Percentiles rank a stretch among this genome's conserved stretches.
These are phyloP conservation scores for Hebeloma cylindrosporum DNA, from an alignment of 768 basidiomycete genomes.

Conservation along the genomic window DNA sequence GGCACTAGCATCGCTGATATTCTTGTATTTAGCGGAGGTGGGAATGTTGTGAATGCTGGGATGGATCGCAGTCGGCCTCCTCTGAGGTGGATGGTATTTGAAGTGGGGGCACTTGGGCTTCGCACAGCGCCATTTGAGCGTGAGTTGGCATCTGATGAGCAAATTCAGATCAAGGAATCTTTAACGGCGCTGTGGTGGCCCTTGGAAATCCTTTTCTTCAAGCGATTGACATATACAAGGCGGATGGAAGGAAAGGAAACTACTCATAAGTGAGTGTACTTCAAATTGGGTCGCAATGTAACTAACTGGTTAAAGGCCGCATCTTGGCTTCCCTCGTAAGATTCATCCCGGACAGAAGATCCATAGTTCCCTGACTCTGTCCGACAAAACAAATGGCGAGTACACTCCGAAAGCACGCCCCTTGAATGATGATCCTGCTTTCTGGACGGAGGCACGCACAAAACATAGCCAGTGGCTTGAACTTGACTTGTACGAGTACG, in stretches of 20 bases:
- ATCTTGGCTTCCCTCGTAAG: slow-evolving; percentile 15
- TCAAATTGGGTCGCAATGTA: background rate
- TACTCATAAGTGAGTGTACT: slow-evolving; percentile 8
- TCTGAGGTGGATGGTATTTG: slow-evolving; percentile 27
- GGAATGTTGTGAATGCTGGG: slow-evolving; percentile 14
- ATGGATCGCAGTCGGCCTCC: too few species aligned
- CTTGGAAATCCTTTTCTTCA: slow-evolving; percentile 12
- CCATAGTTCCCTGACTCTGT: slow-evolving; percentile 13
- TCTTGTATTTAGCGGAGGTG: slow-evolving; percentile 11
- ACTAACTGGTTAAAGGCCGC: slow-evolving; percentile 9
- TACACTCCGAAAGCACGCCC: slow-evolving; percentile 18
- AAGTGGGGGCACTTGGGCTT: slow-evolving; percentile 20
- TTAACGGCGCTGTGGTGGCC: slow-evolving; percentile 15
- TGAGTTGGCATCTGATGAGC: slow-evolving; percentile 2
- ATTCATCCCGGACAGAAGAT: slow-evolving; percentile 20
- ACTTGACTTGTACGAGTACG: slow-evolving; percentile 11
- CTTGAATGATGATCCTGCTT: background rate
- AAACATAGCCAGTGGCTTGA: slow-evolving; percentile 7
- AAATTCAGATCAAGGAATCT: slow-evolving; percentile 17
- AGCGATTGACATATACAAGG: slow-evolving; percentile 9
- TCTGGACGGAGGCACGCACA: slow-evolving; percentile 8
- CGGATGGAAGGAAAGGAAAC: background rate
- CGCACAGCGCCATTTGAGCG: slow-evolving; percentile 4
- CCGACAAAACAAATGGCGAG: background rate
- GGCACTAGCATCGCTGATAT: background rate